Evolutionary conservation across 331 rosid genomes (phyloP), one percentile per base, ranked within the genome.

Genomic region (Stylosanthes scabra): DNA sequence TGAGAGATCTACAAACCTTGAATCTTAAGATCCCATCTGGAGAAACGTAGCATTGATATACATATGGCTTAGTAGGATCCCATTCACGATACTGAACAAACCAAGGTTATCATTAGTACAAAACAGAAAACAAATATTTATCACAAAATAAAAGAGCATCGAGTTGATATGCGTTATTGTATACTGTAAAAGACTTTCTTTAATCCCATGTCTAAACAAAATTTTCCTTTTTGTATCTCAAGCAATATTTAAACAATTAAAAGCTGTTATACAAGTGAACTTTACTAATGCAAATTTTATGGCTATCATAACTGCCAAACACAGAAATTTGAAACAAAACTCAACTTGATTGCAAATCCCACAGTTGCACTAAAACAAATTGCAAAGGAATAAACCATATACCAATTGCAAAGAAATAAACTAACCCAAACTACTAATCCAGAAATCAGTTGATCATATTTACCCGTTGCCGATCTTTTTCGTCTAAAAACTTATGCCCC

Each of bases 11-110:
- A 68, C 86, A 74, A 66, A 93, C 98, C 98, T 93, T 90, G 78
- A 93, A 86, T 57, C 11, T 80, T 65, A 72, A 70, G 63, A 74
- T 76, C 76, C 96, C 97, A 64, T 86, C 80, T n/a, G 67, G 4
- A 68, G 77, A 64, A 55, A 93, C 90, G 65, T 86, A 28, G 77
- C 98, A 89, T 11, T 87, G 76, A 29, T 89, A 91, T 20, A 81
- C 42, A 55, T 71, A 83, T 3, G 97, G 62, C 78, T 56, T 80
- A 63, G 78, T 75, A 55, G 88, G 70, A 74, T 93, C 92, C 98
- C 94, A 91, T 8, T 86, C 90, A 72, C 39, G 62, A 49, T 55
- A 61, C 97, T 93, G 89, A 78, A 74, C 60, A 69, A 68, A 78
- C 63, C 63, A 59, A 51, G 74, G 50, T 13, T 51, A 49, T 31